Evolutionary conservation across 305 asterid species (phyloP), one percentile per base, ranked within the genome.

Genomic region (Salvia sclarea): DNA sequence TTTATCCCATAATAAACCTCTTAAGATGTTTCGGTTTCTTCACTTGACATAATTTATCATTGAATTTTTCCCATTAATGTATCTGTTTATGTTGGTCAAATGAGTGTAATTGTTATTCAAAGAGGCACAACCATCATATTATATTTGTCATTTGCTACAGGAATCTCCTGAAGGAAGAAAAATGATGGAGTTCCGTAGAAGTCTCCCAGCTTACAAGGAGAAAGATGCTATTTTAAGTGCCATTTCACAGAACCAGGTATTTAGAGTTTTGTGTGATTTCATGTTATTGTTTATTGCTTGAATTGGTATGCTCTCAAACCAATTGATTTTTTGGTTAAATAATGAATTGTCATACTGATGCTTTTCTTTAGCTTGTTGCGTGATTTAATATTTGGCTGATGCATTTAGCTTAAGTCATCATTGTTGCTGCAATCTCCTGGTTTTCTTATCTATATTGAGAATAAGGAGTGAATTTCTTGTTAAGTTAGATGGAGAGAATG

Each of bases 121-220:
- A 61, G 38, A 70, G 79, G 18, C 65, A 37, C 59, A 38, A 20
- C 50, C 61, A 47, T 69, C 63, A 54, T 69, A 18, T 64, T 56
- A 64, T 50, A 33, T 58, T 40, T 18, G 24, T 55, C 38, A 20
- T 17, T 66, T 70, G 45, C 70, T 78, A 61, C 77, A 91, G 99
- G 92, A 80, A 79, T 87, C 96, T 66, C 75, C 86, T 44, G 86
- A 83, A 76, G 99, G 99, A 58, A 85, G 74, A 82, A 83, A 77
- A 78, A 88, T 87, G 79, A 75, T 89, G 86, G 82, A 80, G 66
- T 89, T 91, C 71, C 95, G 98, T 45, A 57, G 74, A 54, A 82
- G 78, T 72, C 96, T 94, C 62, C 99, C 99, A 56, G 95, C 90
- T 69, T 91, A 83, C 63, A 86, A 87, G 74, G 96, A 91, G 86